phyloP scores from a whole-genome alignment of 2,329 filamentous ascomycete species.

The Cladorrhinum sp. region DNA sequence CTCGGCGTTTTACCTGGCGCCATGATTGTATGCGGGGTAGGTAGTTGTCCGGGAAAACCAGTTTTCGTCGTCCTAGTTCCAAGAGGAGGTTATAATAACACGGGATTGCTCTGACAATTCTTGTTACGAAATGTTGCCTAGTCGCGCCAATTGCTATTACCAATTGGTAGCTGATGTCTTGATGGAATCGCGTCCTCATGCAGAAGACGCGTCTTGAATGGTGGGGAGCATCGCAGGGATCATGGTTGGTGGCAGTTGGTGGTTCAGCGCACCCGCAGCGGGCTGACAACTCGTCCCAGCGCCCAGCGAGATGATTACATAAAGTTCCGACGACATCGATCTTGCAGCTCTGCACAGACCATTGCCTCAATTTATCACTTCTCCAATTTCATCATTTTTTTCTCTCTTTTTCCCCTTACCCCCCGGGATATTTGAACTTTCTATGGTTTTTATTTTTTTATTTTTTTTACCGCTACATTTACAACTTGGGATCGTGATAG shows the following conservation, averaged over 20 bases:
- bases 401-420: too few relatives aligned
- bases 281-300: too few relatives aligned
- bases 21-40: slow-evolving; percentile 6
- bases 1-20: slow-evolving; percentile 7
- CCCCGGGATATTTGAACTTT: too few relatives aligned
- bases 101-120: not conserved
- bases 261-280: too few relatives aligned
- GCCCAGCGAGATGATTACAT: too few relatives aligned
- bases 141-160: not conserved
- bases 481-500: too few relatives aligned
- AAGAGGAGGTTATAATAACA: not conserved
- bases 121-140: not conserved
- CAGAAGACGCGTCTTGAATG: not conserved
- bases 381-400: too few relatives aligned
- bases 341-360: too few relatives aligned
- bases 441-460: too few relatives aligned
- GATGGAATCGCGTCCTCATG: not conserved
- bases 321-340: too few relatives aligned
- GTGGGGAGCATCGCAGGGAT: not conserved
- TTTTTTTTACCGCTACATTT: too few relatives aligned
- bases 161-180: not conserved
- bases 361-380: too few relatives aligned
- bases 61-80: not conserved
- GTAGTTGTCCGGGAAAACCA: not conserved
- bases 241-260: not conserved